A percentile compares a stretch with the other conserved stretches of the same genome.
phyloP scores from a whole-genome alignment of 2,329 filamentous ascomycete species.

The Exutisphaerella laricina region DNA sequence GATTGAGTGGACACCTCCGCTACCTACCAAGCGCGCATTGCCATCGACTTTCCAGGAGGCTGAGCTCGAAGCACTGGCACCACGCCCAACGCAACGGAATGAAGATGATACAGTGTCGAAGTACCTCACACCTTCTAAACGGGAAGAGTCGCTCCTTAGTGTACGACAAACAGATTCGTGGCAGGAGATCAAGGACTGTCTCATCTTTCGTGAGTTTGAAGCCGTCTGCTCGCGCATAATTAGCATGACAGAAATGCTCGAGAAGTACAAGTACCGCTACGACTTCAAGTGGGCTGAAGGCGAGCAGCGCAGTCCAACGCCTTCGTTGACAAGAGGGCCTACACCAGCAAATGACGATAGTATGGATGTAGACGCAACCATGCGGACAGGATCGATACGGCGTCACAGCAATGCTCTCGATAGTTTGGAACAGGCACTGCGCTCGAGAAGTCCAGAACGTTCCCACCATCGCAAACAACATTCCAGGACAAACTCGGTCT shows the following conservation, averaged over 20 bases:
- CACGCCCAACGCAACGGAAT: constrained; percentile 32
- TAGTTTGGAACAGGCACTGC: constrained; percentile 14
- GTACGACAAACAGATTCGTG: constrained; percentile 48
- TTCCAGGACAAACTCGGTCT: constrained; percentile 26
- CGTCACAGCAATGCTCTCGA: constrained; percentile 3
- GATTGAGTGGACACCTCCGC: constrained; percentile 42
- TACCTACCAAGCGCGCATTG: constrained; percentile 39
- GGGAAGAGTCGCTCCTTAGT: constrained; percentile 42
- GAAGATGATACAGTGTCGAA: constrained; percentile 46
- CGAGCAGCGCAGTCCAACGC: constrained; percentile 13
- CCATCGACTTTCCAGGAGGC: constrained; percentile 41
- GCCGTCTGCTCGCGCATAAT: constrained; percentile 39
- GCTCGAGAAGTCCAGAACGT: constrained; percentile 1
- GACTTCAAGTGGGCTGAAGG: constrained; percentile 19
- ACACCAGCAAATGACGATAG: constrained; percentile 11
- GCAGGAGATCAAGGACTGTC: constrained; percentile 46
- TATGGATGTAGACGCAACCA: constrained; percentile 5
- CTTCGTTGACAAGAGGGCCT: constrained; percentile 15
- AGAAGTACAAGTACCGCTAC: constrained; percentile 23
- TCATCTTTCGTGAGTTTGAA: constrained; percentile 45
- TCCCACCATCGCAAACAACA: constrained; percentile 13
- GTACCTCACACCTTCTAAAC: constrained; percentile 43
- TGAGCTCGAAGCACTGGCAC: constrained; percentile 39
- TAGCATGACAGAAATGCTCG: constrained; percentile 36
- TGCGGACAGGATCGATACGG: constrained; percentile 12